These are phyloP conservation scores for Lathyrus aphaca DNA, from an alignment of 306 rosid species.

Conservation along the genomic window DNA sequence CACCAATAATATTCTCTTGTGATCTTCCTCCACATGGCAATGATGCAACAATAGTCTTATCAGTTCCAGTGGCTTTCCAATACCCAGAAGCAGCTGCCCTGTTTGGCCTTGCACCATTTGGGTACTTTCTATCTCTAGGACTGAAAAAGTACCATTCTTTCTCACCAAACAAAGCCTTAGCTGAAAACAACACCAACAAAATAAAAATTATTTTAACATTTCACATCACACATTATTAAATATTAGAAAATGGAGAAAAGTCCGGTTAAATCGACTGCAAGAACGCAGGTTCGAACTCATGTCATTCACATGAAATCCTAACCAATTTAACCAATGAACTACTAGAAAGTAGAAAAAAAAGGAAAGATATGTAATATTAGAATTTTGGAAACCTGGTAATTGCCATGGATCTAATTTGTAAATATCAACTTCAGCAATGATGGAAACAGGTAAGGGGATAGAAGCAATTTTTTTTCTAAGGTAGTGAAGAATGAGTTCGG, in stretches of 20 bases:
- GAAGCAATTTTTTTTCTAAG: constrained; percentile 53
- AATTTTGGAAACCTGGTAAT: constrained; percentile 47
- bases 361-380: too few species aligned
- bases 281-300: too few species aligned
- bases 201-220: background rate
- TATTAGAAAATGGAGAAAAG: too few species aligned
- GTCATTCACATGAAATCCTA: too few species aligned
- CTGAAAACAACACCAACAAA: constrained; percentile 34
- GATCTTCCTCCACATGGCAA: constrained; percentile 21
- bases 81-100: constrained; percentile 77
- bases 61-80: constrained; percentile 74
- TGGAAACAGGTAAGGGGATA: constrained; percentile 56
- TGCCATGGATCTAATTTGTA: constrained; percentile 65
- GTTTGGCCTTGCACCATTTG: constrained; percentile 71
- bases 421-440: constrained; percentile 66
- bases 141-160: constrained; percentile 82
- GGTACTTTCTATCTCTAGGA: constrained; percentile 62
- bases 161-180: constrained; percentile 64
- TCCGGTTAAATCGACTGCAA: too few species aligned
- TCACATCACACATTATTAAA: constrained; percentile 14
- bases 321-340: too few species aligned
- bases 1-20: constrained; percentile 54
- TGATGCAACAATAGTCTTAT: constrained; percentile 49
- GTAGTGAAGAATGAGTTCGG: constrained; percentile 61
- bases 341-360: too few species aligned